A percentile compares a stretch with the other conserved stretches of the same genome.
These are phyloP conservation scores for Aspergillus sojae DNA, from an alignment of 2,329 filamentous ascomycete species.

Conservation along the genomic window DNA sequence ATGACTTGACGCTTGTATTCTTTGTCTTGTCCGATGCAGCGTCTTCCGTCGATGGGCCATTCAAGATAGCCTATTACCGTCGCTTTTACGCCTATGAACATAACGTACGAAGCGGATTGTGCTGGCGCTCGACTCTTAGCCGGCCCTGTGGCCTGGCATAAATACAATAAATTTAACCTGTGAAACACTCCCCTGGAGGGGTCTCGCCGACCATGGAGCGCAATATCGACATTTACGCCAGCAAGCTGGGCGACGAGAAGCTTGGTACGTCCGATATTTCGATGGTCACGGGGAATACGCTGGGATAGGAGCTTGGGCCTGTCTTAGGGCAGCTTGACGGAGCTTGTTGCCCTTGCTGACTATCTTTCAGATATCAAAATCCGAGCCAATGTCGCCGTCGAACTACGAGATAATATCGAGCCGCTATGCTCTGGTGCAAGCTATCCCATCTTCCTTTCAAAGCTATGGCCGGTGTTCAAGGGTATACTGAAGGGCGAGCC, in stretches of 20 bases:
- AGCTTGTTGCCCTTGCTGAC: slow-evolving; percentile 10
- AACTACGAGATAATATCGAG: slow-evolving; percentile 89
- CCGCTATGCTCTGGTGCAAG: slow-evolving; percentile 74
- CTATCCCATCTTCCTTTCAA: slow-evolving; percentile 80
- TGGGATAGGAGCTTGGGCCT: background rate
- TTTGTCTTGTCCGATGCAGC: slow-evolving; percentile 28
- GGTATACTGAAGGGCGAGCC: slow-evolving; percentile 81
- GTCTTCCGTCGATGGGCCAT: slow-evolving; percentile 27
- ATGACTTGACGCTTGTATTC: slow-evolving; percentile 36
- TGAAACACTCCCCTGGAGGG: slow-evolving; percentile 25
- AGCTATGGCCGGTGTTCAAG: slow-evolving; percentile 87
- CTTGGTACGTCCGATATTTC: slow-evolving; percentile 44
- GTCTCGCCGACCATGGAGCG: slow-evolving; percentile 42
- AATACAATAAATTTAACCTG: slow-evolving; percentile 22
- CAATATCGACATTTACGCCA: slow-evolving; percentile 54
- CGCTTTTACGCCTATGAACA: slow-evolving; percentile 35
- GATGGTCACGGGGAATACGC: background rate
- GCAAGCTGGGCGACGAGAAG: slow-evolving; percentile 51
- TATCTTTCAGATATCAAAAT: slow-evolving; percentile 70
- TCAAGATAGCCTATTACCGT: slow-evolving; percentile 26
- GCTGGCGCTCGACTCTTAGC: slow-evolving; percentile 33
- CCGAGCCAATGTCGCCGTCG: slow-evolving; percentile 79
- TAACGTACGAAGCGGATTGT: slow-evolving; percentile 23
- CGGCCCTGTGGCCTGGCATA: slow-evolving; percentile 44
- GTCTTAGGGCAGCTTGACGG: background rate